These are phyloP conservation scores for Drosera spatulata DNA, from an alignment of 179 eudicot species.

Conservation along the genomic window DNA sequence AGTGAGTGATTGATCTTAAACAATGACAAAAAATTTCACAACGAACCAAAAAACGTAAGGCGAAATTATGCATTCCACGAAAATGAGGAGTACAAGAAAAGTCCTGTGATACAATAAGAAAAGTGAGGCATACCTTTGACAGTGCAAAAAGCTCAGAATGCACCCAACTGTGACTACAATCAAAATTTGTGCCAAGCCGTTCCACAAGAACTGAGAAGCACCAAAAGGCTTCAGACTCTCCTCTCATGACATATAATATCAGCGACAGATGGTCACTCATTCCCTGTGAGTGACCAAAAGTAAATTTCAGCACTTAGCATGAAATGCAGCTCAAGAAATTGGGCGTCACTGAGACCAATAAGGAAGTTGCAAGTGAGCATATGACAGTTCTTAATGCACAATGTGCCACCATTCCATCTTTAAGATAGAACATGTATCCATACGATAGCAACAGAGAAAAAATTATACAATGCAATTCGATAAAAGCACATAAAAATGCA, in stretches of 20 bases:
- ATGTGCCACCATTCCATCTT: no score
- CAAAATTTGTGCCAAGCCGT: slow-evolving; percentile 92
- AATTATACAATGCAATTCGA: no score
- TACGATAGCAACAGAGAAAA: no score
- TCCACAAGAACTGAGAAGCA: slow-evolving; percentile 94
- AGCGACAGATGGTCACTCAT: slow-evolving; percentile 97
- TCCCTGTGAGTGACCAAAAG: slow-evolving; percentile 33
- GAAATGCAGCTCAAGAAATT: background rate
- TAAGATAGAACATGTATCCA: no score
- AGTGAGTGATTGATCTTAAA: no score
- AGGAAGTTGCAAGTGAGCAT: no score
- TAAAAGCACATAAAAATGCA: no score
- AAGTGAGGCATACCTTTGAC: slow-evolving; percentile 46
- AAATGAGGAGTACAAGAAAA: slow-evolving; percentile 2
- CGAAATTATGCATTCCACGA: background rate
- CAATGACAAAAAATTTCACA: no score
- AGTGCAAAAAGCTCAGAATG: slow-evolving; percentile 94
- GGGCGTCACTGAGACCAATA: no score
- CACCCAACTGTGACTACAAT: slow-evolving; percentile 96
- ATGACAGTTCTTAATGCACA: no score
- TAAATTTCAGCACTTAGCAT: background rate
- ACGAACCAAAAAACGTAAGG: no score
- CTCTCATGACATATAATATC: slow-evolving; percentile 71
- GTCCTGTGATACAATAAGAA: no score
- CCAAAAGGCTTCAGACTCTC: slow-evolving; percentile 94